phyloP scores from a whole-genome alignment of 306 rosid genomes.

The Malus orientalis region DNA sequence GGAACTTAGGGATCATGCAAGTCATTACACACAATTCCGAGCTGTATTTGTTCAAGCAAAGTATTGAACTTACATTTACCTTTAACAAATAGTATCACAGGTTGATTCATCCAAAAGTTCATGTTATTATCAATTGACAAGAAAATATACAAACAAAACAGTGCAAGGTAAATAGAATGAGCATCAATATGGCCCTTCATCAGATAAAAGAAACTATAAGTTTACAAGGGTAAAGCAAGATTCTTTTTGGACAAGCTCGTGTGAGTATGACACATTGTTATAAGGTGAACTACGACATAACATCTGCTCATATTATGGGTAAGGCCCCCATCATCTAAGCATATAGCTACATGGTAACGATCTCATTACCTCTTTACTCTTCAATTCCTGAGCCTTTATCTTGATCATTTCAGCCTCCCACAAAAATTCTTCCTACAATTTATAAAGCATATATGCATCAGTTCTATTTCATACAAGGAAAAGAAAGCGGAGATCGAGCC shows the following conservation, averaged over 20 bases:
- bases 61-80: not conserved
- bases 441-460: not conserved
- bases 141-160: too few relatives aligned
- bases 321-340: not conserved
- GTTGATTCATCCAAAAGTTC: not conserved
- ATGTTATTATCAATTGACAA: not conserved
- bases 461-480: not conserved
- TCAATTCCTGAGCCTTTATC: conserved; percentile 92
- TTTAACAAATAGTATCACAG: not conserved
- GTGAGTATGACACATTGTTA: not conserved
- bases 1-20: not conserved
- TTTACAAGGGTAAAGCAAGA: not conserved
- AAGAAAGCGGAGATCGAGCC: not conserved
- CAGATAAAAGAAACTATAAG: not conserved
- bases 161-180: not conserved
- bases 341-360: not conserved
- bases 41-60: not conserved
- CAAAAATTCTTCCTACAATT: conserved; percentile 81
- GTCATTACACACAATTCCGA: not conserved
- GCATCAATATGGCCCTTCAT: not conserved
- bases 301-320: not conserved
- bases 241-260: not conserved
- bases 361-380: conserved; percentile 84
- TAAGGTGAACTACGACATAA: not conserved
- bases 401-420: conserved; percentile 96